Evolutionary conservation across 257 asterid genomes (phyloP).

Genomic region (Handroanthus guayacan): DNA sequence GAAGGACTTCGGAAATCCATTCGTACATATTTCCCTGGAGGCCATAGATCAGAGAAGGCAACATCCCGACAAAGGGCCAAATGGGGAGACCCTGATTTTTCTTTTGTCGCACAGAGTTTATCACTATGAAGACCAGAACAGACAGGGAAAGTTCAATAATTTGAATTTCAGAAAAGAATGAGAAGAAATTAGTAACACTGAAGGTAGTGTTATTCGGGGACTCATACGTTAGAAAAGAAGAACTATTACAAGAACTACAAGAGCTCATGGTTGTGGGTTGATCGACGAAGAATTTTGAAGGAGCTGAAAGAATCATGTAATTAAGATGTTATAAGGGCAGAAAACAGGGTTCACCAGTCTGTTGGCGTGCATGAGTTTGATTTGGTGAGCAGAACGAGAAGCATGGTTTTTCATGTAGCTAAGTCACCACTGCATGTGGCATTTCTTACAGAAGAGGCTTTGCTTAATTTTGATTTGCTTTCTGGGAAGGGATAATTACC

Average conservation of each 20-base stretch:
- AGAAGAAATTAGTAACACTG: not conserved
- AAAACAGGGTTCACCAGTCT: not conserved
- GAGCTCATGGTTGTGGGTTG: conserved; percentile 55
- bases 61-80: conserved; percentile 93
- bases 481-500: not conserved
- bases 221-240: not conserved
- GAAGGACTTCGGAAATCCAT: conserved; percentile 70
- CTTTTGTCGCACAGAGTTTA: conserved; percentile 56
- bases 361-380: conserved; percentile 50
- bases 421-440: not conserved
- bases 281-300: conserved; percentile 24
- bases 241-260: conserved; percentile 20
- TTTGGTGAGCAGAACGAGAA: conserved; percentile 52
- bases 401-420: conserved; percentile 12
- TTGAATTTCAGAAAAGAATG: conserved; percentile 57
- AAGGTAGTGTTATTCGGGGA: not conserved
- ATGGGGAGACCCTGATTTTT: conserved; percentile 61
- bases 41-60: conserved; percentile 77
- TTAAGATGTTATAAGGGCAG: conserved; percentile 50
- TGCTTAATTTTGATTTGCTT: not conserved
- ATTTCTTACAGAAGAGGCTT: conserved; percentile 37
- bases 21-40: conserved; percentile 67
- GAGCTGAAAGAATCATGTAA: conserved; percentile 43
- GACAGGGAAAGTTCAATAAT: conserved; percentile 67
- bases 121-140: conserved; percentile 50